Percentiles rank a stretch among this genome's conserved stretches.
Conservation (phyloP, 2,329 filamentous ascomycete species). For the Cladosporium velox region DNA sequence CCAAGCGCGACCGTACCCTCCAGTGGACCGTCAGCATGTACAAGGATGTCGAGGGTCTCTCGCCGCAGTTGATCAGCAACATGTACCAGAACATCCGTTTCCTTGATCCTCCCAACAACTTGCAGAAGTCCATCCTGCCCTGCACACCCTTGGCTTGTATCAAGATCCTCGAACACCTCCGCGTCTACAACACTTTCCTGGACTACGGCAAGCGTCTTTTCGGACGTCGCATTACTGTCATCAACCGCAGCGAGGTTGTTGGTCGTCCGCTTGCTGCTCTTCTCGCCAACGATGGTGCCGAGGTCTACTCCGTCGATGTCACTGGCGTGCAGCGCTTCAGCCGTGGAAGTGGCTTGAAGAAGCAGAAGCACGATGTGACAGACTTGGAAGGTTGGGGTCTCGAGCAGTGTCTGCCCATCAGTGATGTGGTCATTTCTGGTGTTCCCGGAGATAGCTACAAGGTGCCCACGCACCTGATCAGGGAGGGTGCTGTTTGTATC, state of each 20-base stretch:
- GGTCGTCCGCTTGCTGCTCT: conserved; percentile 89
- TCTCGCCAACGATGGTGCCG: conserved; percentile 92
- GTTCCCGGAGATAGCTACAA: conserved; percentile 89
- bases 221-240: conserved; percentile 91
- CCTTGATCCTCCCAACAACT: conserved; percentile 74
- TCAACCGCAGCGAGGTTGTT: conserved; percentile 95
- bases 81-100: conserved; percentile 99
- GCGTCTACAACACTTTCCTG: conserved; percentile 94
- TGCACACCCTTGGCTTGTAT: conserved; percentile 95
- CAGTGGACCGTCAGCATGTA: conserved; percentile 87
- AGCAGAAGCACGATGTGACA: conserved; percentile 80
- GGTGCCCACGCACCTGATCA: conserved; percentile 78
- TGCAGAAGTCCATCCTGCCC: conserved; percentile 87
- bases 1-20: conserved; percentile 87
- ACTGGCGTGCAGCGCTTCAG: conserved; percentile 91
- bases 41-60: conserved; percentile 95
- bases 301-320: conserved; percentile 92
- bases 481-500: conserved; percentile 94
- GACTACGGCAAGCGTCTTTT: conserved; percentile 91
- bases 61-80: conserved; percentile 94
- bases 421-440: conserved; percentile 92
- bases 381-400: conserved; percentile 79
- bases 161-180: conserved; percentile 93
- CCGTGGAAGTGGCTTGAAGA: conserved; percentile 81
- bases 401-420: conserved; percentile 79